Evolutionary conservation across 768 basidiomycete species (phyloP).

Genomic region (Lactarius trivialis): DNA sequence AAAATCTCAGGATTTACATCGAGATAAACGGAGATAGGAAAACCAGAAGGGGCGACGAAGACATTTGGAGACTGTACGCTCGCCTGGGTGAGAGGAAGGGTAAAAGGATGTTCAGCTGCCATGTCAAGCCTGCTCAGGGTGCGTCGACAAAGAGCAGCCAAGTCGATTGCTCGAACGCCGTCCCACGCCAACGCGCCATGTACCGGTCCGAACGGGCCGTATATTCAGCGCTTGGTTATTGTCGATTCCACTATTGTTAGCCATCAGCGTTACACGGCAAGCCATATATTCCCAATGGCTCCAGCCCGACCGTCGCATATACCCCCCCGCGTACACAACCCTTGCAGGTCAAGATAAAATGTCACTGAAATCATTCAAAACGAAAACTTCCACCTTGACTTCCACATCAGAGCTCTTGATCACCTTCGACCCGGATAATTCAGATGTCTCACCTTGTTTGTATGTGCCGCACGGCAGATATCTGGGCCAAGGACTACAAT

Average conservation of each 20-base stretch:
- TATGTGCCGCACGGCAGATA: constrained; percentile 9
- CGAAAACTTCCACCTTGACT: neutral
- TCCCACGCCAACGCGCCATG: too few species aligned
- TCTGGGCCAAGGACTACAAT: constrained; percentile 7
- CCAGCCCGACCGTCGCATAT: neutral
- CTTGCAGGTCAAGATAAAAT: neutral
- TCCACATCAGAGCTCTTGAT: neutral
- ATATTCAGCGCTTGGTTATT: neutral
- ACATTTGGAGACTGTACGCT: constrained; percentile 24
- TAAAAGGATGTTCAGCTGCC: constrained; percentile 3
- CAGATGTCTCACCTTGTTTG: constrained; percentile 6
- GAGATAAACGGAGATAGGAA: constrained; percentile 45
- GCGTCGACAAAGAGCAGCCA: neutral
- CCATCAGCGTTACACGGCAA: neutral
- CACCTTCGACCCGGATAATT: neutral
- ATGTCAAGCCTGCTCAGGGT: neutral
- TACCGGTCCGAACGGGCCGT: neutral
- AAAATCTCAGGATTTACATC: constrained; percentile 46
- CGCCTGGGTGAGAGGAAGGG: constrained; percentile 2
- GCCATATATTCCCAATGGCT: constrained; percentile 13
- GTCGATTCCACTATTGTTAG: constrained; percentile 1
- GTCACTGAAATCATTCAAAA: neutral
- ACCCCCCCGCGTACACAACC: neutral
- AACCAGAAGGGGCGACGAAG: constrained; percentile 37
- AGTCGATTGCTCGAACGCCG: too few species aligned